These are phyloP conservation scores for Pseudocercospora fuligena DNA, from an alignment of 2,329 filamentous ascomycete genomes.

Conservation along the genomic window DNA sequence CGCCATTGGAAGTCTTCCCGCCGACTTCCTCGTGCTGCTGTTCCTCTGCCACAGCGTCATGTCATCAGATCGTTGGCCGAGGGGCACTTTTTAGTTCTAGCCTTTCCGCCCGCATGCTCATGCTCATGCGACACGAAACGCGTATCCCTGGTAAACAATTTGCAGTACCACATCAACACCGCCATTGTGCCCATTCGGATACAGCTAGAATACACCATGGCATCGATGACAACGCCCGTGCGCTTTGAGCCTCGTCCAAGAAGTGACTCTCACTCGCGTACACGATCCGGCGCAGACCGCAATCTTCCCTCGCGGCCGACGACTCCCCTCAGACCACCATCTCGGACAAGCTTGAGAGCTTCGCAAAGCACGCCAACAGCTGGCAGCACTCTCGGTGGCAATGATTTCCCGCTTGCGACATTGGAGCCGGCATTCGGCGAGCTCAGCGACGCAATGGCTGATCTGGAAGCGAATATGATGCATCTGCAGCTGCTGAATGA, in stretches of 20 bases:
- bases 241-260: conserved; percentile 12
- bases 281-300: conserved; percentile 36
- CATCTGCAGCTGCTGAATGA: conserved; percentile 97
- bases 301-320: conserved; percentile 74
- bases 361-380: conserved; percentile 58
- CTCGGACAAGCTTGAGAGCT: conserved; percentile 84
- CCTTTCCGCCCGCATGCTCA: not conserved
- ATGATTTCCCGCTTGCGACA: conserved; percentile 72
- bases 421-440: conserved; percentile 93
- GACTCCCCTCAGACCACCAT: conserved; percentile 88
- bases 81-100: not conserved
- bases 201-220: conserved; percentile 20
- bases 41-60: not conserved
- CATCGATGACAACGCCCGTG: conserved; percentile 6
- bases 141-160: conserved; percentile 3
- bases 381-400: conserved; percentile 47
- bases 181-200: not conserved
- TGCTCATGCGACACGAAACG: not conserved
- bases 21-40: conserved; percentile 7
- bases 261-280: conserved; percentile 53
- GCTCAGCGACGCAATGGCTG: conserved; percentile 89
- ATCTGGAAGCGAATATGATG: conserved; percentile 96
- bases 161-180: not conserved
- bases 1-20: not conserved
- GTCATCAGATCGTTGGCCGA: not conserved